phyloP scores from a whole-genome alignment of 2,329 filamentous ascomycete genomes.

The Trichophyton mentagrophytes region DNA sequence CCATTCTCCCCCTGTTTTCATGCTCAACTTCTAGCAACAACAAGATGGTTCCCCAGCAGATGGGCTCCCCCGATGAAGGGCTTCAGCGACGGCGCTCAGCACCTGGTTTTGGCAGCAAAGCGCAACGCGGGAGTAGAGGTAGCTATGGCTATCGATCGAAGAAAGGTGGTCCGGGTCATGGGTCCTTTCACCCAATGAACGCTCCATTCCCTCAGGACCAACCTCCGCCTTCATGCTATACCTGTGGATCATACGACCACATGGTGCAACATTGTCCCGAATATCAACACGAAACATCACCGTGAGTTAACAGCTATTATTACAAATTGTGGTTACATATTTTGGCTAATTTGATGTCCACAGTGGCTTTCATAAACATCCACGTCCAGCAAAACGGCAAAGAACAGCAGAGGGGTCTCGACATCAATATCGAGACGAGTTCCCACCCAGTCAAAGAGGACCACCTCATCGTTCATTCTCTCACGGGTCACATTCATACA shows the following conservation, averaged over 20 bases:
- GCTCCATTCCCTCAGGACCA: conserved; percentile 8
- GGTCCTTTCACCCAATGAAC: conserved; percentile 4
- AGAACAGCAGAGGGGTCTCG: conserved; percentile 12
- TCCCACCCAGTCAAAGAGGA: conserved; percentile 13
- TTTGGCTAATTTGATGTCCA: neutral
- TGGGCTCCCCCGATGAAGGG: neutral
- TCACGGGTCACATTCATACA: conserved; percentile 13
- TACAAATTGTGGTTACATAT: neutral
- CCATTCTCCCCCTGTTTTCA: neutral
- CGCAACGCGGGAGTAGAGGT: conserved; percentile 11
- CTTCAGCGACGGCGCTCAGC: conserved; percentile 6
- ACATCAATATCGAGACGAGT: conserved; percentile 11
- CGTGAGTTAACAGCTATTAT: conserved; percentile 17
- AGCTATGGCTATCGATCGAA: conserved; percentile 11
- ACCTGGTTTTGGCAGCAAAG: conserved; percentile 7
- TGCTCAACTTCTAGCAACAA: neutral
- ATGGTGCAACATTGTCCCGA: conserved; percentile 26
- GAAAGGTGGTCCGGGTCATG: conserved; percentile 11
- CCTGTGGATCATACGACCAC: conserved; percentile 23
- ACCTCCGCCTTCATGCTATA: conserved; percentile 20
- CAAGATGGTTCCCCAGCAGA: neutral
- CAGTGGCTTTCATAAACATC: conserved; percentile 13
- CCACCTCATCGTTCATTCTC: conserved; percentile 14
- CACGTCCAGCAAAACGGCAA: conserved; percentile 19
- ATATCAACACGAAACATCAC: conserved; percentile 19